Percentiles rank a stretch among this genome's conserved stretches.
Conservation (phyloP, 805 yeast genomes). For the Candida yuanshanica region DNA sequence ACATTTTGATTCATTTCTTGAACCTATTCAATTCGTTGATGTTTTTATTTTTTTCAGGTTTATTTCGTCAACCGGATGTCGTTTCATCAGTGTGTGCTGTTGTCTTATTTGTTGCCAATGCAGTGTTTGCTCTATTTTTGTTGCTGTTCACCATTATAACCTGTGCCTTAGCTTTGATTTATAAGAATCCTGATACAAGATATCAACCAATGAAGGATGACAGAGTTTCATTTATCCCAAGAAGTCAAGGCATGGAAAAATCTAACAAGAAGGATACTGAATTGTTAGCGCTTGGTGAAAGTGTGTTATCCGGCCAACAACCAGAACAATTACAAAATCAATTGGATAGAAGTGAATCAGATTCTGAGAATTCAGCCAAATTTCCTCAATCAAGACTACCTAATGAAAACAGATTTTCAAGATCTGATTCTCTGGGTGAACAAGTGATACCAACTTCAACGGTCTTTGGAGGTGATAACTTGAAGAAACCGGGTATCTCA, state of each 20-base stretch:
- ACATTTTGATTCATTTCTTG: conserved; percentile 77
- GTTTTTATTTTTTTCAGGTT: conserved; percentile 82
- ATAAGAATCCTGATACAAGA: conserved; percentile 90
- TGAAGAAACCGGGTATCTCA: conserved; percentile 7
- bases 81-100: conserved; percentile 93
- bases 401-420: background rate
- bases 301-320: conserved; percentile 24
- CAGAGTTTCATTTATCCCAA: conserved; percentile 89
- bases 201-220: conserved; percentile 97
- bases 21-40: conserved; percentile 78
- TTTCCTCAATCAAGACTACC: conserved; percentile 2
- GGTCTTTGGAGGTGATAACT: conserved; percentile 1
- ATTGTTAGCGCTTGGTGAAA: conserved; percentile 24
- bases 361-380: background rate
- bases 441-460: conserved; percentile 6
- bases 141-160: conserved; percentile 83
- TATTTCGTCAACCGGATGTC: conserved; percentile 76
- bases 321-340: conserved; percentile 19
- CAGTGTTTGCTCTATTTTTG: conserved; percentile 77
- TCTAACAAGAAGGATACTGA: conserved; percentile 25
- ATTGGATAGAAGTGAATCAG: conserved; percentile 5
- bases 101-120: conserved; percentile 84
- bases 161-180: conserved; percentile 75
- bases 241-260: conserved; percentile 28
- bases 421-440: conserved; percentile 3